Conservation (phyloP, 495 filamentous ascomycete species). For the Daldinia concentrica region DNA sequence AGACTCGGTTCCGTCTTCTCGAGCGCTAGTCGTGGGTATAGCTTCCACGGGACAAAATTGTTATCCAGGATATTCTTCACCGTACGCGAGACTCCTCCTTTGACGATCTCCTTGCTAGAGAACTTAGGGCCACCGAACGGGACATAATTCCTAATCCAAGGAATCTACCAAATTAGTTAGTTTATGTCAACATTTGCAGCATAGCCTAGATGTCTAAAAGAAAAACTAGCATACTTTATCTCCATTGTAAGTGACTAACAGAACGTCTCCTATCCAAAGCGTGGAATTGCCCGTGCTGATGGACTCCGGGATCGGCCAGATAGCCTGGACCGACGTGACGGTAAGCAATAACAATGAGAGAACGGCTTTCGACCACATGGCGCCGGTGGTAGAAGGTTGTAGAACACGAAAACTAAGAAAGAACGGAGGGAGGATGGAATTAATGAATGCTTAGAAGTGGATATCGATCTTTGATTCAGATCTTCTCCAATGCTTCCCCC, state of each 20-base stretch:
- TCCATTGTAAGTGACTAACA: conserved; percentile 66
- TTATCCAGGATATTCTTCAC: conserved; percentile 64
- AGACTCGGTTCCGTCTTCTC: conserved; percentile 68
- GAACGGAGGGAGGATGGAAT: conserved; percentile 3
- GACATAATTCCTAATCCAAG: conserved; percentile 53
- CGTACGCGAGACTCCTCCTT: conserved; percentile 57
- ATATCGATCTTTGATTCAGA: conserved; percentile 22
- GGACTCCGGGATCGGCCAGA: conserved; percentile 68
- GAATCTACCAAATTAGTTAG: conserved; percentile 47
- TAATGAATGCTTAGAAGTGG: conserved; percentile 23
- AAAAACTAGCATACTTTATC: conserved; percentile 55
- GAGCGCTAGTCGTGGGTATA: conserved; percentile 64
- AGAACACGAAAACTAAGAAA: conserved; percentile 22
- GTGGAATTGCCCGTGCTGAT: conserved; percentile 62
- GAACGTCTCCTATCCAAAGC: conserved; percentile 63
- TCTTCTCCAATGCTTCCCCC: conserved; percentile 8
- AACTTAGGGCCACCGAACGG: conserved; percentile 44
- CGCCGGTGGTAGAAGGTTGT: conserved; percentile 26
- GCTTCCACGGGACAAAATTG: conserved; percentile 79
- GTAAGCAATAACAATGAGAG: conserved; percentile 47
- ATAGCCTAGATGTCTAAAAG: not conserved
- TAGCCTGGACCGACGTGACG: conserved; percentile 55
- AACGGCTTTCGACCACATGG: conserved; percentile 46
- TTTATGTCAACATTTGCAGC: conserved; percentile 34
- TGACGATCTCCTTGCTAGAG: conserved; percentile 59